Percentiles rank a stretch among this genome's conserved stretches.
phyloP scores from a whole-genome alignment of 83 land plant species.

The Picea mariana region DNA sequence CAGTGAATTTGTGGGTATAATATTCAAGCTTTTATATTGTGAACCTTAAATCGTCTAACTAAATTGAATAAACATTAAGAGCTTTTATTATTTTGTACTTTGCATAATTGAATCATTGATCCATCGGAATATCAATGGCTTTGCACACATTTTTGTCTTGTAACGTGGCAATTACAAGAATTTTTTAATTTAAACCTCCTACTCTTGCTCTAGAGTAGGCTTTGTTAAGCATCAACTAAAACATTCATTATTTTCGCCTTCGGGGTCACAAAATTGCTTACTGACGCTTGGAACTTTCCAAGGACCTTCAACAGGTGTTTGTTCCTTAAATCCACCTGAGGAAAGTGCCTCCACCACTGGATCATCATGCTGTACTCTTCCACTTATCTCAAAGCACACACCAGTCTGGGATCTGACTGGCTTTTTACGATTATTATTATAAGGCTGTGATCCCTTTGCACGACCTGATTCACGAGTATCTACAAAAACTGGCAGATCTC shows the following conservation, averaged over 20 bases:
- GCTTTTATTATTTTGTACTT: too few species aligned
- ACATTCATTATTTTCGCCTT: slow-evolving; percentile 6
- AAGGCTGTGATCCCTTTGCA: slow-evolving; percentile 5
- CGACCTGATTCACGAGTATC: slow-evolving; percentile 27
- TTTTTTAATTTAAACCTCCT: too few species aligned
- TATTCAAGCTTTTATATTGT: too few species aligned
- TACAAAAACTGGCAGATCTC: slow-evolving; percentile 52
- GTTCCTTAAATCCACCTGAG: not conserved
- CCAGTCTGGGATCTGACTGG: slow-evolving; percentile 23
- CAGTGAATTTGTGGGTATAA: too few species aligned
- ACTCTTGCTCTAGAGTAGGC: not conserved
- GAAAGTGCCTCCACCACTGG: slow-evolving; percentile 22
- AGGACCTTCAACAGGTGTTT: slow-evolving; percentile 2
- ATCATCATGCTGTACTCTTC: slow-evolving; percentile 63
- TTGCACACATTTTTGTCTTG: too few species aligned
- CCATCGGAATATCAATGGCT: too few species aligned
- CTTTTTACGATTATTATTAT: slow-evolving; percentile 1
- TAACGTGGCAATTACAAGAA: too few species aligned
- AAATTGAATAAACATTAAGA: too few species aligned
- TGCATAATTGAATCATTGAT: too few species aligned
- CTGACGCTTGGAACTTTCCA: not conserved
- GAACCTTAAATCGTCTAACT: too few species aligned
- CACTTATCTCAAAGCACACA: slow-evolving; percentile 61
- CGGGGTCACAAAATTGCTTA: not conserved
- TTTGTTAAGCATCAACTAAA: slow-evolving; percentile 3